phyloP scores from a whole-genome alignment of 2,329 filamentous ascomycete species.

The Fusarium hostae region DNA sequence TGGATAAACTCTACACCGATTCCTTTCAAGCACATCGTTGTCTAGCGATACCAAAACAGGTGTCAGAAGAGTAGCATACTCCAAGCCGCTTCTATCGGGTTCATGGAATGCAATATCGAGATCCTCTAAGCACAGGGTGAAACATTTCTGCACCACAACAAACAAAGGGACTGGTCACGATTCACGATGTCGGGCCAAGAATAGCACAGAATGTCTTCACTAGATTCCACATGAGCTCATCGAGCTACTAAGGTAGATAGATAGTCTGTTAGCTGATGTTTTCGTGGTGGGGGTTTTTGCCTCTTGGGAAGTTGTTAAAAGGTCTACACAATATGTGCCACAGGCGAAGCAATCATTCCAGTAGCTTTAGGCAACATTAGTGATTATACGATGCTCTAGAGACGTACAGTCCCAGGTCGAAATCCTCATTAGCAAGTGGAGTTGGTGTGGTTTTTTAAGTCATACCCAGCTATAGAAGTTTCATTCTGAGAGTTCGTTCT shows the following conservation, averaged over 20 bases:
- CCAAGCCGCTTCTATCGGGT: background rate
- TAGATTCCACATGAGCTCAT: background rate
- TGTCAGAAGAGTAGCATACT: background rate
- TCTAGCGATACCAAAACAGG: background rate
- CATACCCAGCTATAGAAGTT: background rate
- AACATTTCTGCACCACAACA: constrained; percentile 21
- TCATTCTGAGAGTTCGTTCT: background rate
- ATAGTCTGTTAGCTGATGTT: background rate
- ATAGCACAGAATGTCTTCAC: background rate
- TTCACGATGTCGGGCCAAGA: background rate
- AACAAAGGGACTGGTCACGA: background rate
- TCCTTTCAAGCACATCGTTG: background rate
- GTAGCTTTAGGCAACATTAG: background rate
- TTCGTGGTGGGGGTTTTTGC: background rate
- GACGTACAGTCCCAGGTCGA: no score
- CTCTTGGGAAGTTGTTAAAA: background rate
- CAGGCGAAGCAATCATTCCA: background rate
- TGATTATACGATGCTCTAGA: background rate
- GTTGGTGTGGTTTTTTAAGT: background rate
- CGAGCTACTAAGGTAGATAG: background rate
- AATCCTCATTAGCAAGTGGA: background rate
- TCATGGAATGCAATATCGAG: constrained; percentile 22
- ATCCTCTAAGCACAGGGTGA: constrained; percentile 7
- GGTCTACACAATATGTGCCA: background rate
- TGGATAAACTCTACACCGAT: background rate